Evolutionary conservation across 495 filamentous ascomycete species (phyloP).

Genomic region (Lasiosphaeria miniovina): DNA sequence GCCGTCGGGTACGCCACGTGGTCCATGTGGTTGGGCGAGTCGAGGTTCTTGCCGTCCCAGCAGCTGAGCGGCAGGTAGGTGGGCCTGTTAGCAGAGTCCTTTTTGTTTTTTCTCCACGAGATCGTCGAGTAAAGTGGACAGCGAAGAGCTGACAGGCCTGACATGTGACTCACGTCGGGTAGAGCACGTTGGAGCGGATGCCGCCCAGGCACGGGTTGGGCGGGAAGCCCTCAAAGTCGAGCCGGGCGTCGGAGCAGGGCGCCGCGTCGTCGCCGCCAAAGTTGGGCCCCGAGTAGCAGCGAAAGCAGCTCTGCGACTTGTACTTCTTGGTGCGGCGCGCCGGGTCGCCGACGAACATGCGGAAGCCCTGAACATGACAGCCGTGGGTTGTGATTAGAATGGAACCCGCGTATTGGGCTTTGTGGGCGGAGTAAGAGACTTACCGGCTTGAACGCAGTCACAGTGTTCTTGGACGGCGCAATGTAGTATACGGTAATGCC

Average conservation of each 20-base stretch:
- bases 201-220: conserved; percentile 30
- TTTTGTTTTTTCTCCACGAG: no score
- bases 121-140: no score
- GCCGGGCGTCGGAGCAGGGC: conserved; percentile 6
- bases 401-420: no score
- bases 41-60: conserved; percentile 30
- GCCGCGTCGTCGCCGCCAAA: conserved; percentile 15
- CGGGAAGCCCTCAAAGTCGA: conserved; percentile 5
- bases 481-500: conserved; percentile 18
- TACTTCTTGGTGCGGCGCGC: neutral
- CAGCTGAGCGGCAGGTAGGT: conserved; percentile 14
- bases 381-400: neutral
- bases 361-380: conserved; percentile 8
- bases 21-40: conserved; percentile 36
- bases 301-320: conserved; percentile 17
- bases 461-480: conserved; percentile 11
- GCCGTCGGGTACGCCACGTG: conserved; percentile 36
- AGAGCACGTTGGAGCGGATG: conserved; percentile 43
- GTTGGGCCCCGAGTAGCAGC: conserved; percentile 14
- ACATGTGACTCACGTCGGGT: conserved; percentile 29
- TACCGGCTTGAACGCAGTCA: conserved; percentile 17
- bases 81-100: neutral
- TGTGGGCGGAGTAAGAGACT: neutral
- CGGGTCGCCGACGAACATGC: conserved; percentile 17
- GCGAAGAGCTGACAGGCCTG: no score